Base-by-base conservation (phyloP, 257 asterid genomes). In the Agastache rugosa region DNA sequence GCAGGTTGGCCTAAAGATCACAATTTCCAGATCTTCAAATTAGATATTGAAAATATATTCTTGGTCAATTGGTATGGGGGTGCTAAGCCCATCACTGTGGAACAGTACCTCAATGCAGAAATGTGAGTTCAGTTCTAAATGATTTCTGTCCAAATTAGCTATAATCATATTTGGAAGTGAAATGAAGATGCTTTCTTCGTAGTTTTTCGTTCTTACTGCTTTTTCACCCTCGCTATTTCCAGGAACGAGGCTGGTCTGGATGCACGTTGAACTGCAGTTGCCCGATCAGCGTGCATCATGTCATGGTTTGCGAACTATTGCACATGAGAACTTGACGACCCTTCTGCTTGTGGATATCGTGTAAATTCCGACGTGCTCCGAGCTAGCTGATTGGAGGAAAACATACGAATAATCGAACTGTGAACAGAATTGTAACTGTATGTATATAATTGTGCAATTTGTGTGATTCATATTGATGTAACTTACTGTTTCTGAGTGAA, bases 61-160 rank as follows among this genome's bases (percentile, higher is more conserved):
- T 62, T 93, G 88, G 85, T 93, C 71, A 93, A 91, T 72, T 93
- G 96, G 96, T 93, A 75, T n/a, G 98, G 98, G 20, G 98, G 97
- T 53, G 91, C 97, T 47, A 89, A 91, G 86, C 97, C 98, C 69
- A 86, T 93, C 72, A 91, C 98, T 0, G 96, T 87, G 82, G 96
- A 90, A 64, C 89, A 91, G 59, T 93, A 93, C 82, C 82, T 93
- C 77, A 71, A 82, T 16, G 83, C 82, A 47, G 69, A 78, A 65
- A 69, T 81, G 91, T 85, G 83, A 93, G 89, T 85, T 59, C 39
- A 59, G 14, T 6, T 4, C 11, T 56, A 17, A 11, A 20, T 8
- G 25, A 7, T 50, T 63, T 72, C 73, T 75, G 48, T 31, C 69
- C 34, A 42, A 62, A 66, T 39, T 29, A 62, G 47, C 70, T 78